These are phyloP conservation scores for Stephanodiscus triporus DNA, from an alignment of 108 stramenopile genomes.

Conservation along the genomic window DNA sequence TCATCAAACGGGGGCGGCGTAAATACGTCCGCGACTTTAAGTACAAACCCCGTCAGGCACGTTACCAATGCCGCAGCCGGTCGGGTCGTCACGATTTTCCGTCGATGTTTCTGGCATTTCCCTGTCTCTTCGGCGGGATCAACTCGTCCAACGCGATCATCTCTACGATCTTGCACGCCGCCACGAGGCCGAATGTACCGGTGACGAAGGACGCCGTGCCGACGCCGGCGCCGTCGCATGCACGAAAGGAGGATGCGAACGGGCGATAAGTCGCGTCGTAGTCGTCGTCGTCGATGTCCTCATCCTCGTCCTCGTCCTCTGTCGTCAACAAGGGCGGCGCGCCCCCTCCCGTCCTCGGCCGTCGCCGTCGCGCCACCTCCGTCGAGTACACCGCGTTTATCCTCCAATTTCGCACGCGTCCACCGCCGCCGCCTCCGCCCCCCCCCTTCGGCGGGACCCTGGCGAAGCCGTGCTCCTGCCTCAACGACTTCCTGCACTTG, in stretches of 20 bases:
- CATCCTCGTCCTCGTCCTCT: background rate
- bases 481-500: conserved; percentile 61
- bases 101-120: background rate
- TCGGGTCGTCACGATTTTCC: too few species aligned
- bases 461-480: conserved; percentile 75
- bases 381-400: conserved; percentile 77
- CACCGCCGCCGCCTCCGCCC: conserved; percentile 32
- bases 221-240: conserved; percentile 73
- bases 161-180: conserved; percentile 69
- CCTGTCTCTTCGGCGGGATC: conserved; percentile 50
- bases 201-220: conserved; percentile 87
- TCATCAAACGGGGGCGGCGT: too few species aligned
- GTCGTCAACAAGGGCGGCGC: background rate
- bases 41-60: too few species aligned
- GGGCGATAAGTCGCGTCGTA: too few species aligned
- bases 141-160: conserved; percentile 77
- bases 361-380: conserved; percentile 51
- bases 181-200: conserved; percentile 78
- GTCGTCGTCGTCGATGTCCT: background rate
- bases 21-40: too few species aligned
- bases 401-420: conserved; percentile 65
- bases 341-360: background rate
- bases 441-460: conserved; percentile 42
- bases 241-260: conserved; percentile 54
- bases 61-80: too few species aligned